Evolutionary conservation across 177 flowering plant genomes (phyloP).

Genomic region (Tripterygium wilfordii): DNA sequence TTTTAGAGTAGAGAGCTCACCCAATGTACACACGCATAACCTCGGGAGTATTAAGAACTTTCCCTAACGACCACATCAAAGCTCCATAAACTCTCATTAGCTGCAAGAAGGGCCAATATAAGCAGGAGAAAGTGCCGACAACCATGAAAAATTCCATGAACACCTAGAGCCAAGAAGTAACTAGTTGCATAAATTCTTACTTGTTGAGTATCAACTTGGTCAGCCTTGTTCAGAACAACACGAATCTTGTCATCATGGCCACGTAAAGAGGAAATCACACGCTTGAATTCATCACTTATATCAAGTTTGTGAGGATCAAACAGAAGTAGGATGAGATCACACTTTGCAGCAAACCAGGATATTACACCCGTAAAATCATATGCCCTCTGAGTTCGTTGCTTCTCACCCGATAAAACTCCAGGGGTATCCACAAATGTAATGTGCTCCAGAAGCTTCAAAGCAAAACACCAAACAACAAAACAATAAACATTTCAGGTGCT

Average conservation of each 20-base stretch:
- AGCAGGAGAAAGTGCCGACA: background rate
- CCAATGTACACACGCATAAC: constrained; percentile 76
- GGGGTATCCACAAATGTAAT: constrained; percentile 96
- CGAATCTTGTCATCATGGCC: constrained; percentile 99
- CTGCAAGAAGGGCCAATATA: constrained; percentile 29
- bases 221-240: constrained; percentile 95
- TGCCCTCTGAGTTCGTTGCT: constrained; percentile 89
- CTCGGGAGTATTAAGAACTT: constrained; percentile 73
- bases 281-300: constrained; percentile 95
- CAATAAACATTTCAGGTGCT: background rate
- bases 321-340: constrained; percentile 85
- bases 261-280: constrained; percentile 87
- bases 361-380: constrained; percentile 97
- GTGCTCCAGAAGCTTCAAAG: constrained; percentile 79
- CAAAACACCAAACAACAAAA: background rate
- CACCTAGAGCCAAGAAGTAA: too few species aligned
- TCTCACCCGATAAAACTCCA: constrained; percentile 98
- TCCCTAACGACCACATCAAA: constrained; percentile 78
- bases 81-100: constrained; percentile 96
- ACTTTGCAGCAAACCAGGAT: constrained; percentile 98
- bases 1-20: constrained; percentile 23
- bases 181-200: constrained; percentile 26
- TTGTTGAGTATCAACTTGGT: constrained; percentile 98
- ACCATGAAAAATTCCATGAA: too few species aligned
- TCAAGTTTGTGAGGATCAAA: constrained; percentile 99